Evolutionary conservation across 495 filamentous ascomycete genomes (phyloP), one percentile per base, ranked within the genome.

Genomic region (Daldinia vernicosa): DNA sequence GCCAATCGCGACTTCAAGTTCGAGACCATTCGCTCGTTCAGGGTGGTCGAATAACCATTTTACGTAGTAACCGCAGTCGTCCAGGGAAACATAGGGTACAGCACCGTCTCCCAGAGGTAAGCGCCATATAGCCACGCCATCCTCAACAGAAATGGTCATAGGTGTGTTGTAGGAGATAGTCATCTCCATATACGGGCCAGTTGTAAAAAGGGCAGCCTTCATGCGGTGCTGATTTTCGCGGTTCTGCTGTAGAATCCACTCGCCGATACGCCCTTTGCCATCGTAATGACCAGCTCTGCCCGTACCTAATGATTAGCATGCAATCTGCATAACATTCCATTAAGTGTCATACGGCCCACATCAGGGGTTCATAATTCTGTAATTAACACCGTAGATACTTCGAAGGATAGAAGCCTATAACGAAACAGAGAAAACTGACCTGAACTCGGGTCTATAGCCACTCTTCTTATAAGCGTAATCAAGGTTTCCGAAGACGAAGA

Each of bases 41-140:
- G 77, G 78, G 74, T 88, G 71, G 69, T 88, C 86, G 61, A 89
- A 87, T 5, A 88, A 78, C 86, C 86, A 89, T 17, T 80, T 77
- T 4, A 84, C 83, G 72, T 88, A 89, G 43, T 75, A 40, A 1
- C 79, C 87, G 71, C 80, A 82, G 73, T 89, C 87, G 24, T 86
- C 83, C 1, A 89, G 82, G 3, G 81, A 63, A 1, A 87, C 79
- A 55, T 82, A 81, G 30, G 81, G 72, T 0, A 88, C 74, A 0
- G 80, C 80, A 4, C 85, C 84, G 33, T 82, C 60, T 17, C 70
- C 68, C 3, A 87, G 71, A 0, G 85, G 85, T 0, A 83, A 70
- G 0, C 76, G 66, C 84, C 85, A 87, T 0, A 78, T 82, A 2
- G 81, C 76, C 12, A 80, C 73, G 9, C 80, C 82, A 50, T 74